phyloP scores from a whole-genome alignment of 2,329 filamentous ascomycete genomes.

The Calonectria ilicicola region DNA sequence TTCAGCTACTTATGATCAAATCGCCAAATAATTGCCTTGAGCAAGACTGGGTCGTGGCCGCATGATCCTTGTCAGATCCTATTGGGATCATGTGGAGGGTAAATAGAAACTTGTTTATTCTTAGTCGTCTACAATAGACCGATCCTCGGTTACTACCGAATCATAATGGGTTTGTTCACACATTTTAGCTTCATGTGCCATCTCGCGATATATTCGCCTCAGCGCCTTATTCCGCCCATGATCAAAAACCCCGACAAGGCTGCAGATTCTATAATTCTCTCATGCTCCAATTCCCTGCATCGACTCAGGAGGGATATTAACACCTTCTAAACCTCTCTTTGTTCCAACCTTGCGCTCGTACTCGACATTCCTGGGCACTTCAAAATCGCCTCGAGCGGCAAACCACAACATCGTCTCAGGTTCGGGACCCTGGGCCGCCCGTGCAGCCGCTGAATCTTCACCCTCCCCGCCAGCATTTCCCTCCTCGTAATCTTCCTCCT shows the following conservation, averaged over 20 bases:
- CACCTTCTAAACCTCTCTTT: slow-evolving; percentile 49
- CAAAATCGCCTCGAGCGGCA: slow-evolving; percentile 56
- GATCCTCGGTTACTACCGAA: no score
- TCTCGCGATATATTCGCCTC: neutral
- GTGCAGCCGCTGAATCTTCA: slow-evolving; percentile 39
- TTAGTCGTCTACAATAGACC: no score
- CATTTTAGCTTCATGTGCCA: neutral
- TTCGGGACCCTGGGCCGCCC: slow-evolving; percentile 51
- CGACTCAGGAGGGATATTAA: slow-evolving; percentile 47
- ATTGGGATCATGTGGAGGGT: no score
- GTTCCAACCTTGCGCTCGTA: slow-evolving; percentile 51
- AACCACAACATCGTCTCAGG: slow-evolving; percentile 63
- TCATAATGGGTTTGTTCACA: neutral
- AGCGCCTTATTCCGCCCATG: neutral
- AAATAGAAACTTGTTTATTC: no score
- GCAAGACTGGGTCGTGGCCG: no score
- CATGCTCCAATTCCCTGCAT: slow-evolving; percentile 29
- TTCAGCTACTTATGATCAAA: no score
- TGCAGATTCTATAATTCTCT: no score
- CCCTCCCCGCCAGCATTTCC: slow-evolving; percentile 28
- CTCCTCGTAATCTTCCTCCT: slow-evolving; percentile 65
- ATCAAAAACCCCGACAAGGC: neutral
- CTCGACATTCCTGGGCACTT: slow-evolving; percentile 59
- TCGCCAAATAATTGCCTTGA: no score
- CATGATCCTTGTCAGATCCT: no score